phyloP scores from a whole-genome alignment of 225 moss, liverwort and hornwort genomes.

The Pseudoscleropodium purum region DNA sequence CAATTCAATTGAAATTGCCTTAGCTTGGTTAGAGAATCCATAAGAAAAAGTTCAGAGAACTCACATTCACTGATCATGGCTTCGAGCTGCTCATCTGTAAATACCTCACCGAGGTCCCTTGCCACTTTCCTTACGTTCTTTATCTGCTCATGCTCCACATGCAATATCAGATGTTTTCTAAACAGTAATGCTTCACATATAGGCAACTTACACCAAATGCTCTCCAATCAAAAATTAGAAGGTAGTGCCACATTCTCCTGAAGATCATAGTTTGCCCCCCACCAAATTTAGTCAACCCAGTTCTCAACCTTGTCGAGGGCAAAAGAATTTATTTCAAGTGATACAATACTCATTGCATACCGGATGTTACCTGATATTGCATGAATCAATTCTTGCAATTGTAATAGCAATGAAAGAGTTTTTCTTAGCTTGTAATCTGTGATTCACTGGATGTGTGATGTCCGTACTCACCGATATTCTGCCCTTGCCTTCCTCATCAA shows the following conservation, averaged over 20 bases:
- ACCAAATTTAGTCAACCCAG: neutral
- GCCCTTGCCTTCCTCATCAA: constrained; percentile 64
- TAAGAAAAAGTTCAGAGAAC: neutral
- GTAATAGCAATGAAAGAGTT: neutral
- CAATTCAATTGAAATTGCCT: neutral
- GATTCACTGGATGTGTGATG: neutral
- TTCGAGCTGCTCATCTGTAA: constrained; percentile 66
- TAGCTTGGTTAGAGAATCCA: neutral
- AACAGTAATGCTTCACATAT: neutral
- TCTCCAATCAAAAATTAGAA: neutral
- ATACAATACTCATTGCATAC: neutral
- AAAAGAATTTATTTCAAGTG: neutral
- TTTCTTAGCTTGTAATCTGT: neutral
- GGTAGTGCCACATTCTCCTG: neutral
- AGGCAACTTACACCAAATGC: neutral
- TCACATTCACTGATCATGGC: constrained; percentile 81
- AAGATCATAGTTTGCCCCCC: neutral
- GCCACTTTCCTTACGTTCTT: constrained; percentile 67
- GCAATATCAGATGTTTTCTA: neutral
- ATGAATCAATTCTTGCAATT: neutral
- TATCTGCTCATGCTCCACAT: constrained; percentile 15
- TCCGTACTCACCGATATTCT: constrained; percentile 41
- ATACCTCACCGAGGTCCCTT: constrained; percentile 55
- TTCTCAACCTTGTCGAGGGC: neutral
- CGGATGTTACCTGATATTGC: neutral